phyloP scores from a whole-genome alignment of 2,329 filamentous ascomycete species.

The Fusarium newnesense region DNA sequence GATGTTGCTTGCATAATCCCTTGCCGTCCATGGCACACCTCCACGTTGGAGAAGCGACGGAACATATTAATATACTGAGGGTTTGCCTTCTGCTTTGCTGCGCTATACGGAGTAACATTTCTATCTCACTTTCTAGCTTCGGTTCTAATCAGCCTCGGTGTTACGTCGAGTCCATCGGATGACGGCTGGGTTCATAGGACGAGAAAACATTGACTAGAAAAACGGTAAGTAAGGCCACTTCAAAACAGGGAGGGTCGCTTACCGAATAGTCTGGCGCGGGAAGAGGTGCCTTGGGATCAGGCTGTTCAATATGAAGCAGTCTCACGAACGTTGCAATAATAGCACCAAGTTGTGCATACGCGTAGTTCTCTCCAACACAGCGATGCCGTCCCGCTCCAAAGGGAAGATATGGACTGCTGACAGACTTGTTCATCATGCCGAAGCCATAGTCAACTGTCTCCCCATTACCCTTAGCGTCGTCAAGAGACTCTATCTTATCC shows the following conservation, averaged over 20 bases:
- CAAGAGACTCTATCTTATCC: constrained; percentile 61
- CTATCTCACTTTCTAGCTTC: rapidly evolving
- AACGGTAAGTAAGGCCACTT: background rate
- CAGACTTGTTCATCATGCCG: constrained; percentile 89
- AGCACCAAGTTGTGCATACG: constrained; percentile 88
- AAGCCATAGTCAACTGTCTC: constrained; percentile 95
- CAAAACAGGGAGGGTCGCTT: constrained; percentile 36
- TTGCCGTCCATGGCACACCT: rapidly evolving
- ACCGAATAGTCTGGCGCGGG: constrained; percentile 71
- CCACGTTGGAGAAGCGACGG: rapidly evolving
- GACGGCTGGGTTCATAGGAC: constrained; percentile 37
- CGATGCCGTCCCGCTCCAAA: constrained; percentile 95
- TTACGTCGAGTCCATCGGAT: constrained; percentile 32
- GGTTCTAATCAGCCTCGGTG: rapidly evolving
- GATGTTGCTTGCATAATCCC: rapidly evolving
- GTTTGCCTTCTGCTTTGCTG: rapidly evolving
- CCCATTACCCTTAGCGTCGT: constrained; percentile 66
- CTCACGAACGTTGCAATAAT: constrained; percentile 82
- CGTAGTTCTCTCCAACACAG: constrained; percentile 97
- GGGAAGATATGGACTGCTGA: constrained; percentile 87
- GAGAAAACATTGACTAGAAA: constrained; percentile 36
- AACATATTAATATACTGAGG: rapidly evolving
- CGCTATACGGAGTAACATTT: rapidly evolving
- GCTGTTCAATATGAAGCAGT: constrained; percentile 72
- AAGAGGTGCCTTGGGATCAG: constrained; percentile 67